Percentiles rank a stretch among this genome's conserved stretches.
Conservation (phyloP, 805 yeast genomes). For the Babjeviella inositovora region DNA sequence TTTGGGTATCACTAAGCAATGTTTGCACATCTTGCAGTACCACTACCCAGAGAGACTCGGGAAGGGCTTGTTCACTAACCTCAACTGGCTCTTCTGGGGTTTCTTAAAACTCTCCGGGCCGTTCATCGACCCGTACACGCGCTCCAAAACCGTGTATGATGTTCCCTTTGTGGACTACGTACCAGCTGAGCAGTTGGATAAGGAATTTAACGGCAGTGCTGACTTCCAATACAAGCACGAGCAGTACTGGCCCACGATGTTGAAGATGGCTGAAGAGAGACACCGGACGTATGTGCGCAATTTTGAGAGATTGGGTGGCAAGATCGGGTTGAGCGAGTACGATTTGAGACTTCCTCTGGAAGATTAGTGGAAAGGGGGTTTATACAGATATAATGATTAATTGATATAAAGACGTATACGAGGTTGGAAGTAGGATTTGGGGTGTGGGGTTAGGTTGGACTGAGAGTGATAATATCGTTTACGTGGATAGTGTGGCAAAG, state of each 20-base stretch:
- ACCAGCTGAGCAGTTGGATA: constrained; percentile 33
- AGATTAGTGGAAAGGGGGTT: no score
- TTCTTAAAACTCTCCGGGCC: constrained; percentile 41
- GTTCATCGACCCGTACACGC: constrained; percentile 40
- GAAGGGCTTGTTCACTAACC: constrained; percentile 32
- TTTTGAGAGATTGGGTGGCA: constrained; percentile 24
- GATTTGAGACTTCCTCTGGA: constrained; percentile 20
- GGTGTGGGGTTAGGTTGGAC: no score
- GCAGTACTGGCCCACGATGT: constrained; percentile 35
- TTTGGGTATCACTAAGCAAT: constrained; percentile 30
- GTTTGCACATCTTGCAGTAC: constrained; percentile 30
- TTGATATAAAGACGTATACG: no score
- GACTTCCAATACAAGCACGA: constrained; percentile 38
- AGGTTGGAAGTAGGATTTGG: no score
- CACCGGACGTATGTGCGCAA: constrained; percentile 14
- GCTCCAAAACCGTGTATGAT: constrained; percentile 39
- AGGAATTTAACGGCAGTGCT: constrained; percentile 27
- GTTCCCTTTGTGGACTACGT: constrained; percentile 39
- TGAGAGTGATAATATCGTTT: no score
- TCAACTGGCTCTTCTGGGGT: constrained; percentile 41
- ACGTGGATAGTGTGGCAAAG: no score
- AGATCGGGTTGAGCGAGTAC: constrained; percentile 36
- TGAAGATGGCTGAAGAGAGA: constrained; percentile 20
- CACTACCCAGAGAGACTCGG: constrained; percentile 48
- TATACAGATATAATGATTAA: no score